Evolutionary conservation across 2,329 filamentous ascomycete genomes (phyloP).

Genomic region (Scytalidium sp.): DNA sequence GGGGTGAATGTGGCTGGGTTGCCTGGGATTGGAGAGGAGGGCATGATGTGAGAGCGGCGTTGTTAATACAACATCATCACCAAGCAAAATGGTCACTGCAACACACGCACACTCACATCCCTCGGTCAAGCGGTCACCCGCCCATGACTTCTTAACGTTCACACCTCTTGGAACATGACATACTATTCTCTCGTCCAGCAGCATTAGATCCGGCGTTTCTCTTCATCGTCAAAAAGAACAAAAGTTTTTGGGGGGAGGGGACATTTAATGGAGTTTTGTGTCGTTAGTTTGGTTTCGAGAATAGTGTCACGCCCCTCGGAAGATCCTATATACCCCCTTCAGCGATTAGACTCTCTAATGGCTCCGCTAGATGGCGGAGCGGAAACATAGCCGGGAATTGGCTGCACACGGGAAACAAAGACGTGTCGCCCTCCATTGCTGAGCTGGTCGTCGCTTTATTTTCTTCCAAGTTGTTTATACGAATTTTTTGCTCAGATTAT

Average conservation of each 20-base stretch:
- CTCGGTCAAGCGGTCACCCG: background rate
- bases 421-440: too few relatives aligned
- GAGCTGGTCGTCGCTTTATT: too few relatives aligned
- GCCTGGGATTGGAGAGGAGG: constrained; percentile 52
- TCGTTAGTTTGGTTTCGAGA: background rate
- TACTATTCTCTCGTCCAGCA: background rate
- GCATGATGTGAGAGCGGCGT: constrained; percentile 33
- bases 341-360: background rate
- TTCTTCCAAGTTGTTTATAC: too few relatives aligned
- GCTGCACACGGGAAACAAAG: too few relatives aligned
- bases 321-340: background rate
- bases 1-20: constrained; percentile 38
- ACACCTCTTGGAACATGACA: background rate
- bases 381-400: too few relatives aligned
- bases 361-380: background rate
- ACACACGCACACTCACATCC: background rate
- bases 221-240: background rate
- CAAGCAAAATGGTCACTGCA: background rate
- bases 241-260: background rate
- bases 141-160: background rate
- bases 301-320: background rate
- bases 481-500: too few relatives aligned
- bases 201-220: background rate
- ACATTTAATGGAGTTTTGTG: background rate
- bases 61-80: too few relatives aligned